Base-by-base conservation (phyloP, 2,329 filamentous ascomycete genomes). In the Periconia sp. region DNA sequence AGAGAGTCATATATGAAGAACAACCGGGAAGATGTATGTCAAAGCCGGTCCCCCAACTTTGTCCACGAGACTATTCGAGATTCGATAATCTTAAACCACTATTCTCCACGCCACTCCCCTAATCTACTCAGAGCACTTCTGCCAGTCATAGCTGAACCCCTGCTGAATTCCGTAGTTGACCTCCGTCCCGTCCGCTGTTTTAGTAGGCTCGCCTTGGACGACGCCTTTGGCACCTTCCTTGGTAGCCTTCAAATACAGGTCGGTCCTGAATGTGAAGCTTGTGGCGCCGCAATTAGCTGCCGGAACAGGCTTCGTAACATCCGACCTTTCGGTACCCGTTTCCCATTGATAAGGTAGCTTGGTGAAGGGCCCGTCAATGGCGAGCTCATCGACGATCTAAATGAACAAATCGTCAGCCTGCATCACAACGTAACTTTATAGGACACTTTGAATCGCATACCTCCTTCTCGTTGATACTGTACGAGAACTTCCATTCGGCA, bases 61-160 rank as follows among this genome's bases (percentile, higher is more conserved):
- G 10, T 6, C 3, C 11, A 15, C 37, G 11, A 41, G 14, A 27
- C 8, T 27, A 27, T 27, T 27, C 23, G 8, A 8, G 23, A 27
- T 27, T 8, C 8, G 23, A 27, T 8, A 27, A n/a, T 8, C 23
- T 27, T 8, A 27, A 5, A 8, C 23, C 23, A 27, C 23, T 8
- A 27, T 27, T 27, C 23, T 27, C 23, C 3, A 27, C 8, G 23
- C 3, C 5, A 3, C 23, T 27, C 5, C 13, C 15, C 33, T n/a
- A 42, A 20, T 14, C 47, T 48, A 56, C 40, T 48, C 54, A 14
- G 17, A 19, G 17, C 59, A 62, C 42, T 62, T 62, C 46, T 62
- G 56, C 52, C 52, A 64, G 41, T 62, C 59, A 49, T 59, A 58
- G 41, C 57, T 58, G 17, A 56, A 59, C 2, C 58, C 59, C 19